Conservation (phyloP, 306 rosid species). For the Hippophae rhamnoides region DNA sequence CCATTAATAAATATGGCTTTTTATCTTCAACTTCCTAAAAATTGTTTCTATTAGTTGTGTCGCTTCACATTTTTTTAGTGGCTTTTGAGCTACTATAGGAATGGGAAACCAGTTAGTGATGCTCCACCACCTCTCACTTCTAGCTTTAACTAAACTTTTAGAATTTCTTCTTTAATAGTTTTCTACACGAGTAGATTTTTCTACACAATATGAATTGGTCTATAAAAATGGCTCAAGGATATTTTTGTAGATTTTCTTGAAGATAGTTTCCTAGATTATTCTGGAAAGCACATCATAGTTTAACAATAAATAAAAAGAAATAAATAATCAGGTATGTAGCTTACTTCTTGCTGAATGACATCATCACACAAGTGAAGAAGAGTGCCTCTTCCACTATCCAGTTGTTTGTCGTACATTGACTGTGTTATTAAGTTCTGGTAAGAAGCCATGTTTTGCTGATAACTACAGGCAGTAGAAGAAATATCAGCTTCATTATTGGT, state of each 20-base stretch:
- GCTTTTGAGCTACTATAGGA: no score
- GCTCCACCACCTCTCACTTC: no score
- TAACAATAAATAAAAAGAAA: not conserved
- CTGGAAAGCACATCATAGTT: not conserved
- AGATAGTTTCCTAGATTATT: not conserved
- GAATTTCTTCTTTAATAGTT: no score
- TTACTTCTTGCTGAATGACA: slow-evolving; percentile 96
- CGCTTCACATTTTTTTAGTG: no score
- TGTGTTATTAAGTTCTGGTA: slow-evolving; percentile 93
- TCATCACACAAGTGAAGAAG: slow-evolving; percentile 98
- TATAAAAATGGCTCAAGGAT: no score
- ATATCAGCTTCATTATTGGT: slow-evolving; percentile 8
- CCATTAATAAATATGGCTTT: no score
- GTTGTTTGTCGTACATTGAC: slow-evolving; percentile 93
- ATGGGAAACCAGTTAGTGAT: no score
- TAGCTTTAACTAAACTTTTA: no score
- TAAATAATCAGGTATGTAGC: slow-evolving; percentile 19
- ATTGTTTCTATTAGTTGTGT: no score
- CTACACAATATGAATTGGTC: no score
- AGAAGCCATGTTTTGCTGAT: slow-evolving; percentile 75
- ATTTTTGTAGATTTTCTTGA: not conserved
- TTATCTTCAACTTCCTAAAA: no score
- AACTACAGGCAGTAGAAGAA: slow-evolving; percentile 35
- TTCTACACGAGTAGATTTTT: no score
- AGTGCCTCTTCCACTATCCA: slow-evolving; percentile 95